Percentiles rank a stretch among this genome's conserved stretches.
Conservation (phyloP, 768 basidiomycete genomes). For the Daedaleopsis nitida region DNA sequence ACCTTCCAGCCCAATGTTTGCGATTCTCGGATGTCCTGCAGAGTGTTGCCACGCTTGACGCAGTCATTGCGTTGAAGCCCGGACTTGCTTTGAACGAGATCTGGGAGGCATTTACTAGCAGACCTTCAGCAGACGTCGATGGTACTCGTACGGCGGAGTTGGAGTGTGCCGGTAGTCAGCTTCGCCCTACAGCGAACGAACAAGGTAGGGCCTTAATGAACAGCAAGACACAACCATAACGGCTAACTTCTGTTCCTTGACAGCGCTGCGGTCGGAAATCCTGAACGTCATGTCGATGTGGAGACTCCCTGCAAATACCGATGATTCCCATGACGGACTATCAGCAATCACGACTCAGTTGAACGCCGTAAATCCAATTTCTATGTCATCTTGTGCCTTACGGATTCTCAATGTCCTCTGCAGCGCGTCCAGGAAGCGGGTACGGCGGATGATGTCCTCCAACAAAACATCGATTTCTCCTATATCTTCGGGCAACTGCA, state of each 20-base stretch:
- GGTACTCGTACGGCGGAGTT: not conserved
- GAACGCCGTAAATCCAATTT: not conserved
- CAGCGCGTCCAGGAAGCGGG: slow-evolving; percentile 1
- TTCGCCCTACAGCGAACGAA: not conserved
- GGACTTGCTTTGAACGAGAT: slow-evolving; percentile 53
- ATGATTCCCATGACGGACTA: slow-evolving; percentile 6
- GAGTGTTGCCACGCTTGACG: slow-evolving; percentile 43
- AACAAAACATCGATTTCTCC: not conserved
- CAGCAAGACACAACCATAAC: not conserved
- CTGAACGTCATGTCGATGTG: slow-evolving; percentile 27
- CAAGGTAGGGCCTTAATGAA: not conserved
- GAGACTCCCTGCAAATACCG: slow-evolving; percentile 4
- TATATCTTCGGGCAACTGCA: slow-evolving; percentile 1
- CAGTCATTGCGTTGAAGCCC: slow-evolving; percentile 57
- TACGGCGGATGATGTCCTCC: not conserved
- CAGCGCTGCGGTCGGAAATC: slow-evolving; percentile 23
- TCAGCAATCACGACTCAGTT: not conserved
- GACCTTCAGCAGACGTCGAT: not conserved
- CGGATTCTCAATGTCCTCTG: not conserved
- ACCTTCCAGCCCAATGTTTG: slow-evolving; percentile 27
- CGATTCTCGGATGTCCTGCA: slow-evolving; percentile 36
- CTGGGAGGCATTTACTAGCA: slow-evolving; percentile 18
- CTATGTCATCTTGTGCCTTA: too few relatives aligned
- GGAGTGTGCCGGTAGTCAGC: not conserved
- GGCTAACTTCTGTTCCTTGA: not conserved